Percentiles rank a stretch among this genome's conserved stretches.
These are phyloP conservation scores for Umbelopsis ramanniana DNA, from an alignment of 192 early-diverging fungal species.

Conservation along the genomic window DNA sequence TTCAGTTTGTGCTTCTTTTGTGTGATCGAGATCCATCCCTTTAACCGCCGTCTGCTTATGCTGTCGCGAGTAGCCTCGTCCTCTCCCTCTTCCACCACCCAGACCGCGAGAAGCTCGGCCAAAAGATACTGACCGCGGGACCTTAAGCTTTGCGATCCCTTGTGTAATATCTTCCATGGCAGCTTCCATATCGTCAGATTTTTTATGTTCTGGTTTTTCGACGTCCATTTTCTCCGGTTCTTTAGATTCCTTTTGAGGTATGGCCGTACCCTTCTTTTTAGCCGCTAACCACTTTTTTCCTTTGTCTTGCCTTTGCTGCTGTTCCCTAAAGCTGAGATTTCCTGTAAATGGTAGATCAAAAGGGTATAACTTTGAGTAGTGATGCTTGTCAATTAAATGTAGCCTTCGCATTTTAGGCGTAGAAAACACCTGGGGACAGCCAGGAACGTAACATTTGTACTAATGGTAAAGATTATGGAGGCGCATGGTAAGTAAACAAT, in stretches of 20 bases:
- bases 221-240: background rate
- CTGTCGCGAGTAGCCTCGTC: background rate
- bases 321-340: slow-evolving; percentile 30
- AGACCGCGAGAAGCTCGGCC: slow-evolving; percentile 9
- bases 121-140: slow-evolving; percentile 33
- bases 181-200: background rate
- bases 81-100: background rate
- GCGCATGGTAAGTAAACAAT: too few species aligned
- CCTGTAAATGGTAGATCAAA: slow-evolving; percentile 52
- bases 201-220: background rate
- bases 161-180: slow-evolving; percentile 26
- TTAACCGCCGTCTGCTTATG: background rate
- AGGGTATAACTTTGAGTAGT: slow-evolving; percentile 54
- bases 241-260: background rate
- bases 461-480: slow-evolving; percentile 7
- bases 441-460: slow-evolving; percentile 59
- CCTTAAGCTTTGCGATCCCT: slow-evolving; percentile 20
- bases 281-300: slow-evolving; percentile 24
- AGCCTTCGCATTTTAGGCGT: slow-evolving; percentile 41
- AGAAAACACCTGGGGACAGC: slow-evolving; percentile 46
- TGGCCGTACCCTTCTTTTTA: background rate
- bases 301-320: slow-evolving; percentile 25
- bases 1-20: background rate
- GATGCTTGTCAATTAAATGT: slow-evolving; percentile 59
- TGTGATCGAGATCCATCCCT: background rate